These are phyloP conservation scores for Arachnomyces sp. DNA, from an alignment of 2,329 filamentous ascomycete genomes.

Conservation along the genomic window DNA sequence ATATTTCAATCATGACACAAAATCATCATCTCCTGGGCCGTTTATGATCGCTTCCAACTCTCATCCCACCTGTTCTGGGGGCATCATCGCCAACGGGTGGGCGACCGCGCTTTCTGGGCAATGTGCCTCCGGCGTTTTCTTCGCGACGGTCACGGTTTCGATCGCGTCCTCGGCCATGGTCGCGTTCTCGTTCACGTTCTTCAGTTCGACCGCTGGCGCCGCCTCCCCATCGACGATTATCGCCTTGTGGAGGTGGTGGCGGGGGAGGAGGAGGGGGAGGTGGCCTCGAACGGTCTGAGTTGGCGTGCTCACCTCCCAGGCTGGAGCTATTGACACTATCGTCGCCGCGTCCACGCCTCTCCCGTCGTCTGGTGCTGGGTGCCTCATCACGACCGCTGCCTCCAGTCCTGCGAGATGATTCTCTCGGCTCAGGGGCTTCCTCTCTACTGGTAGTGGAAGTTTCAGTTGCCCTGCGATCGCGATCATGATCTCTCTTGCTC, in stretches of 20 bases:
- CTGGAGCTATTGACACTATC: neutral
- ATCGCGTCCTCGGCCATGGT: conserved; percentile 4
- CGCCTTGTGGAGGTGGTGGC: neutral
- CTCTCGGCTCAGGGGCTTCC: no score
- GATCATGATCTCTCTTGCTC: conserved; percentile 29
- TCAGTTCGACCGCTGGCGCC: conserved; percentile 2
- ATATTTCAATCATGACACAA: no score
- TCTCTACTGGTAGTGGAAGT: no score
- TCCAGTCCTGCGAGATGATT: conserved; percentile 4
- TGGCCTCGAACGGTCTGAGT: neutral
- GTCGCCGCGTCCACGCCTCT: conserved; percentile 9
- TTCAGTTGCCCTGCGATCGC: conserved; percentile 23
- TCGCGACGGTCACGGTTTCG: conserved; percentile 9
- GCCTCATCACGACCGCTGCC: conserved; percentile 2
- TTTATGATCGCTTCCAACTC: conserved; percentile 14
- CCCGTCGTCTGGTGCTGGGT: conserved; percentile 5
- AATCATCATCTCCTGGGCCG: conserved; percentile 16
- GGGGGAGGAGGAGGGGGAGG: conserved; percentile 7
- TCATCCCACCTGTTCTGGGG: conserved; percentile 4
- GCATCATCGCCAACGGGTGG: conserved; percentile 7
- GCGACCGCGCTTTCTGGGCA: conserved; percentile 14
- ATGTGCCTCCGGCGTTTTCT: conserved; percentile 8
- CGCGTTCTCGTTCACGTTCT: conserved; percentile 8
- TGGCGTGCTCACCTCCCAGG: no score
- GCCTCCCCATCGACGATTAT: conserved; percentile 10